These are phyloP conservation scores for Cytospora leucostoma DNA, from an alignment of 2,329 filamentous ascomycete species.

Conservation along the genomic window DNA sequence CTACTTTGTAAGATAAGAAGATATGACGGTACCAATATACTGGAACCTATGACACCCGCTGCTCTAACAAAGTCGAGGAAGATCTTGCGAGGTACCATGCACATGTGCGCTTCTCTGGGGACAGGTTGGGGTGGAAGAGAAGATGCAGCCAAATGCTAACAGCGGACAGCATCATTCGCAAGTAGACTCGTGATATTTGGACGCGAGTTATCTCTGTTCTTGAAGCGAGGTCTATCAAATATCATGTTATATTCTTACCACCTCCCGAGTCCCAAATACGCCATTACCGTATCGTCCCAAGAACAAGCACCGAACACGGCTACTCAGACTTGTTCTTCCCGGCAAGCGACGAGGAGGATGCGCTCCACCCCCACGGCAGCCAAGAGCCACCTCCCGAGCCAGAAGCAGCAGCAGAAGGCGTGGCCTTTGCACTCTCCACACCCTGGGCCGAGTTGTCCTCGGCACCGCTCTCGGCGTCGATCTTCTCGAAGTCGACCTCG, in stretches of 20 bases:
- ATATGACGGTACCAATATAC: slow-evolving; percentile 2
- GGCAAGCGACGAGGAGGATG: slow-evolving; percentile 30
- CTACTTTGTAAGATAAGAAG: not conserved
- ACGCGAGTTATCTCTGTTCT: slow-evolving; percentile 4
- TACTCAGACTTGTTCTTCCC: slow-evolving; percentile 34
- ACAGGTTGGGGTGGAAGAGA: not conserved
- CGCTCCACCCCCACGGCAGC: slow-evolving; percentile 53
- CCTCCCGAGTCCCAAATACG: not conserved
- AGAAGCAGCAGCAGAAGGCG: slow-evolving; percentile 34
- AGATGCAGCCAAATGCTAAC: not conserved
- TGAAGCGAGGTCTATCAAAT: slow-evolving; percentile 7
- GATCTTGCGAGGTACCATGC: not conserved
- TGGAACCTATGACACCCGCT: slow-evolving; percentile 12
- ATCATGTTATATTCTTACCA: slow-evolving; percentile 9
- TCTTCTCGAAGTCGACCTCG: slow-evolving; percentile 87
- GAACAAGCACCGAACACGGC: not conserved
- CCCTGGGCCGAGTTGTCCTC: slow-evolving; percentile 50
- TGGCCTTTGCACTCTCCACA: slow-evolving; percentile 29
- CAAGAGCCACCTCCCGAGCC: slow-evolving; percentile 37
- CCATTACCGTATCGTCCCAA: not conserved
- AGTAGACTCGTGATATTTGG: not conserved
- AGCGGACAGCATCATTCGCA: not conserved
- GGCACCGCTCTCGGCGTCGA: slow-evolving; percentile 71
- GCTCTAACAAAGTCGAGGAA: slow-evolving; percentile 4
- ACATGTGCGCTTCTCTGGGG: not conserved